Conservation (phyloP, 129 eudicot species). For the Calendula officinalis region DNA sequence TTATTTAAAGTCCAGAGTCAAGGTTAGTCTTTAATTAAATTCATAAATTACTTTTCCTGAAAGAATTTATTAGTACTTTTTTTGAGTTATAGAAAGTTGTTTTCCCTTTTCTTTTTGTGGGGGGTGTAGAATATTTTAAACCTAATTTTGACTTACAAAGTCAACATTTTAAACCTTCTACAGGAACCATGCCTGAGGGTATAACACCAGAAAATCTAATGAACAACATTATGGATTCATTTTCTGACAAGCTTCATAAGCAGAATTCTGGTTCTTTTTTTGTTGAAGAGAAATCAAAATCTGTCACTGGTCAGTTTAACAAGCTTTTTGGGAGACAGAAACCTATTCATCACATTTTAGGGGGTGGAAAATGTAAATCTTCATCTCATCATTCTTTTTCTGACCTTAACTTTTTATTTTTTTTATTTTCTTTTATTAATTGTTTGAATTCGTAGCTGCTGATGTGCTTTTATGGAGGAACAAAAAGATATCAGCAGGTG, state of each 20-base stretch:
- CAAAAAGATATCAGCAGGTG: slow-evolving; percentile 86
- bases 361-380: slow-evolving; percentile 82
- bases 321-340: slow-evolving; percentile 84
- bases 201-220: slow-evolving; percentile 68
- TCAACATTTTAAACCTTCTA: slow-evolving; percentile 3
- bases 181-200: slow-evolving; percentile 70
- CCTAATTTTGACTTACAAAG: slow-evolving; percentile 23
- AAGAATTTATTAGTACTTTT: background rate
- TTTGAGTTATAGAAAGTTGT: background rate
- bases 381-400: background rate
- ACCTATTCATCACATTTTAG: slow-evolving; percentile 69
- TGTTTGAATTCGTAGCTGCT: slow-evolving; percentile 56
- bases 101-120: background rate
- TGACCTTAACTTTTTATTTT: background rate
- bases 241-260: slow-evolving; percentile 52
- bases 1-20: slow-evolving; percentile 4
- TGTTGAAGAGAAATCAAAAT: slow-evolving; percentile 49
- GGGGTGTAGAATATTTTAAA: background rate
- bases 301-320: slow-evolving; percentile 53
- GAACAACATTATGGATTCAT: slow-evolving; percentile 68
- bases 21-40: background rate
- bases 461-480: slow-evolving; percentile 96
- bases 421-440: background rate
- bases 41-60: background rate
- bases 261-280: slow-evolving; percentile 49